Evolutionary conservation across 2,329 filamentous ascomycete species (phyloP).

Genomic region (Emmonsiellopsis sp.): DNA sequence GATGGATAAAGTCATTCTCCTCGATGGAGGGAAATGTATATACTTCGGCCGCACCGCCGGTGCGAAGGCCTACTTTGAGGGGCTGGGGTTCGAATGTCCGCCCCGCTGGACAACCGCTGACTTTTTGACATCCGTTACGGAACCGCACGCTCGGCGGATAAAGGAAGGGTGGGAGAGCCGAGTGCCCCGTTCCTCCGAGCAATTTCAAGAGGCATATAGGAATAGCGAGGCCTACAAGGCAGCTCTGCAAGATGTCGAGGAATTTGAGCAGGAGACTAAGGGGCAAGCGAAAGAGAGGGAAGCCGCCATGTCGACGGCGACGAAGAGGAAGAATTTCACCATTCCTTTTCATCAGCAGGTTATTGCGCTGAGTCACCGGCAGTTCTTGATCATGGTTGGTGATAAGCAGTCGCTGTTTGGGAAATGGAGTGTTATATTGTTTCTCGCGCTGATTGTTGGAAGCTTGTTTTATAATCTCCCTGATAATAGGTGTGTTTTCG

Average conservation of each 20-base stretch:
- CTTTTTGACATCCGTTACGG: conserved; percentile 66
- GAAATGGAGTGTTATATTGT: conserved; percentile 42
- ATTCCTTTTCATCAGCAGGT: conserved; percentile 43
- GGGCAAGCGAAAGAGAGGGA: conserved; percentile 32
- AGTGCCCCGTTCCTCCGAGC: conserved; percentile 44
- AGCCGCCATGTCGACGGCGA: conserved; percentile 26
- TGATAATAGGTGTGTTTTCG: conserved; percentile 28
- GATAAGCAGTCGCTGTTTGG: conserved; percentile 41
- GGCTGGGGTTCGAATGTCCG: conserved; percentile 64
- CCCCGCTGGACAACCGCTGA: conserved; percentile 64
- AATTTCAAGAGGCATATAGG: conserved; percentile 45
- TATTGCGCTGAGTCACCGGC: conserved; percentile 44
- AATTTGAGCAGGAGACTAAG: conserved; percentile 44
- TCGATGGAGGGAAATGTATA: conserved; percentile 60
- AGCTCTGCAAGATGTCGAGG: conserved; percentile 40
- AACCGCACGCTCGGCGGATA: conserved; percentile 48
- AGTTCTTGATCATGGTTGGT: conserved; percentile 45
- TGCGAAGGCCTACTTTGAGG: conserved; percentile 59
- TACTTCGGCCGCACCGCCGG: conserved; percentile 57
- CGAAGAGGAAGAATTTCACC: conserved; percentile 43
- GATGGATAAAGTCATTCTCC: conserved; percentile 60
- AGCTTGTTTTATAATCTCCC: conserved; percentile 47
- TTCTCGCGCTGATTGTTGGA: conserved; percentile 37
- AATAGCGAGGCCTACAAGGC: conserved; percentile 37
- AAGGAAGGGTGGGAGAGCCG: conserved; percentile 48